Base-by-base conservation (phyloP, 192 early-diverging fungal species). In the Coemansia interrupta region DNA sequence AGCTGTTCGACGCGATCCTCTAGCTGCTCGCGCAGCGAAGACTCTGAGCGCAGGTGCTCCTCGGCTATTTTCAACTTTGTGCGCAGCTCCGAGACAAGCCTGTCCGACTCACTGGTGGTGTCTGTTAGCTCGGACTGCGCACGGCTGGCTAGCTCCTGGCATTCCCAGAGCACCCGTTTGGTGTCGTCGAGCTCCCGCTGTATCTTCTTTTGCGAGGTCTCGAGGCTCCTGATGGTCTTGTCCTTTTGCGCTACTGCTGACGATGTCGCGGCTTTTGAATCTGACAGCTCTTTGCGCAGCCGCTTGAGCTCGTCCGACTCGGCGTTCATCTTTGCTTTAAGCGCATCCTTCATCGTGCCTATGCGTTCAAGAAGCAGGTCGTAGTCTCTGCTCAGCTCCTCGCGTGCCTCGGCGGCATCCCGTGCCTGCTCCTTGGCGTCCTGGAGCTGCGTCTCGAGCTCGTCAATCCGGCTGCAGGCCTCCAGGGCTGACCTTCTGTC, bases 301-400 rank as follows among this genome's bases (percentile, higher is more conserved):
- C 65, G 71, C 56, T 73, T 72, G 42, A 82, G 57, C 45, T 82
- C 72, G 43, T 73, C 74, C 48, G 89, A 88, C 55, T 97, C 93
- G 11, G 84, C 87, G 64, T 93, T 90, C 49, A 95, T 78, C 72
- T 90, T 89, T 12, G 92, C 85, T 29, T 82, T 85, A 3, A 95
- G 66, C 0, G 89, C 86, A 28, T 85, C 88, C 62, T 93, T 94
- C 82, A 95, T 87, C 22, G 79, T 85, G 2, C 84, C 78, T 5
- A 97, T 75, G 49, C 88, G 86, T 23, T 86, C 90, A 42, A 95
- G 66, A 14, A 95, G 67, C 38, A 82, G 61, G 42, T 87, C 83
- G 54, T 93, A 78, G 53, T 80, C 81, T 60, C 66, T 63, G 17
- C 61, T 60, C 2, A 86, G 78, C 41, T 80, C 78, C 22, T 67